Percentiles rank a stretch among this genome's conserved stretches.
These are phyloP conservation scores for Domatiomyces catenatus DNA, from an alignment of 2,329 filamentous ascomycete species.

Conservation along the genomic window DNA sequence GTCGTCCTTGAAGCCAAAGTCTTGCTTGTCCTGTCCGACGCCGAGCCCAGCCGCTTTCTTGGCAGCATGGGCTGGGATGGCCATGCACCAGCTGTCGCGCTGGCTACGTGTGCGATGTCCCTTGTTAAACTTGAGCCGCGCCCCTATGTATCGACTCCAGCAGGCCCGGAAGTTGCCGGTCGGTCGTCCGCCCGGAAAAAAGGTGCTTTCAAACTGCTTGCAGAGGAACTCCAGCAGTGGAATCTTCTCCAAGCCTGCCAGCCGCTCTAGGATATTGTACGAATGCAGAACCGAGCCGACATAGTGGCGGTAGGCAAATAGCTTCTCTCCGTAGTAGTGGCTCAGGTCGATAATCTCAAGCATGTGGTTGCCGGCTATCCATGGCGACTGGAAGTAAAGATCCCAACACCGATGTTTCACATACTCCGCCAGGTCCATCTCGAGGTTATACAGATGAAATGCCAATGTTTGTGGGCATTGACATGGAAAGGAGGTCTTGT, in stretches of 20 bases:
- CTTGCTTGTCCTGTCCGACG: conserved; percentile 3
- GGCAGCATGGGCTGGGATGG: conserved; percentile 17
- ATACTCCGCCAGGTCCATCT: conserved; percentile 14
- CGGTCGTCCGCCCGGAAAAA: conserved; percentile 17
- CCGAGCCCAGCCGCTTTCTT: conserved; percentile 18
- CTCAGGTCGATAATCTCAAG: conserved; percentile 19
- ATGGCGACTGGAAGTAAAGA: conserved; percentile 19
- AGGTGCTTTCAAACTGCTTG: conserved; percentile 11
- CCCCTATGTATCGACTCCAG: conserved; percentile 18
- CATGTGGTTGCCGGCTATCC: conserved; percentile 18
- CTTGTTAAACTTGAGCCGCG: conserved; percentile 18
- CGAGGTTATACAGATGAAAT: conserved; percentile 17
- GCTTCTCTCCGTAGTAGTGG: conserved; percentile 19
- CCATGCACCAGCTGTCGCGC: conserved; percentile 15
- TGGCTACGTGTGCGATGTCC: conserved; percentile 16
- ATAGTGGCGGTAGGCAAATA: conserved; percentile 19
- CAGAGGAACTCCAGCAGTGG: conserved; percentile 16
- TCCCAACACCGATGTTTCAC: conserved; percentile 16
- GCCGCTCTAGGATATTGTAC: conserved; percentile 17
- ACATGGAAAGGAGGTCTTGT: conserved; percentile 18
- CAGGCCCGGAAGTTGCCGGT: conserved; percentile 17
- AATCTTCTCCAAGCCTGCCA: conserved; percentile 13
- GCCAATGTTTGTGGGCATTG: conserved; percentile 18
- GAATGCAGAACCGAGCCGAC: conserved; percentile 18
- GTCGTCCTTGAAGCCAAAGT: conserved; percentile 3